Evolutionary conservation across 352 stramenopile genomes (phyloP).

Genomic region (Phytophthora citrophthora): DNA sequence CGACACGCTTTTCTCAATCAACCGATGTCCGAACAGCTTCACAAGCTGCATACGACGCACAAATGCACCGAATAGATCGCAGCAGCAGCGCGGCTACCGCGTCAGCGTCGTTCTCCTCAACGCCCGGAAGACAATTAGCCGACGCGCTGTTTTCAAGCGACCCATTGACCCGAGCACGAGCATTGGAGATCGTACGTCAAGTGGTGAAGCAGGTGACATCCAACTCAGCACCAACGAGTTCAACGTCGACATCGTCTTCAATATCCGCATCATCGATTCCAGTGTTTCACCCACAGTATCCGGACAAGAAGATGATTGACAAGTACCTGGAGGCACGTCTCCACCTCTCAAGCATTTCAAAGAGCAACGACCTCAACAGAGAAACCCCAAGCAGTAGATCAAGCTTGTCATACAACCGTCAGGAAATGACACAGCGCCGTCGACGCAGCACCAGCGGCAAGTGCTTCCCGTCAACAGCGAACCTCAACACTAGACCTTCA

Average conservation of each 20-base stretch:
- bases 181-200: constrained; percentile 56
- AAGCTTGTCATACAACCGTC: constrained; percentile 14
- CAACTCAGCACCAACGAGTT: constrained; percentile 23
- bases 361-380: constrained; percentile 9
- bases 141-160: constrained; percentile 70
- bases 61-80: constrained; percentile 27
- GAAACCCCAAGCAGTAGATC: constrained; percentile 3
- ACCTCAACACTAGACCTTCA: constrained; percentile 1
- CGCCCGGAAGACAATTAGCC: constrained; percentile 53
- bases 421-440: constrained; percentile 21
- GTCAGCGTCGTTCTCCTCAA: constrained; percentile 38
- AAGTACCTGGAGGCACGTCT: constrained; percentile 61
- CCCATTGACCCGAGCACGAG: constrained; percentile 50
- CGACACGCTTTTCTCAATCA: constrained; percentile 8
- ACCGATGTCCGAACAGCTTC: constrained; percentile 3
- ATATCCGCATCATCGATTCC: constrained; percentile 26
- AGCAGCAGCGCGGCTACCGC: constrained; percentile 35
- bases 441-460: constrained; percentile 29
- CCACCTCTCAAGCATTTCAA: constrained; percentile 40
- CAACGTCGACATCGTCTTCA: constrained; percentile 20
- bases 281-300: constrained; percentile 24
- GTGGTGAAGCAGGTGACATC: constrained; percentile 55
- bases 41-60: constrained; percentile 12
- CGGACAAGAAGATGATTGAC: constrained; percentile 51
- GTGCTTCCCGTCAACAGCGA: constrained; percentile 18